Evolutionary conservation across 202 grass and related monocot species (phyloP).

Genomic region (Dendrocalamus latiflorus): DNA sequence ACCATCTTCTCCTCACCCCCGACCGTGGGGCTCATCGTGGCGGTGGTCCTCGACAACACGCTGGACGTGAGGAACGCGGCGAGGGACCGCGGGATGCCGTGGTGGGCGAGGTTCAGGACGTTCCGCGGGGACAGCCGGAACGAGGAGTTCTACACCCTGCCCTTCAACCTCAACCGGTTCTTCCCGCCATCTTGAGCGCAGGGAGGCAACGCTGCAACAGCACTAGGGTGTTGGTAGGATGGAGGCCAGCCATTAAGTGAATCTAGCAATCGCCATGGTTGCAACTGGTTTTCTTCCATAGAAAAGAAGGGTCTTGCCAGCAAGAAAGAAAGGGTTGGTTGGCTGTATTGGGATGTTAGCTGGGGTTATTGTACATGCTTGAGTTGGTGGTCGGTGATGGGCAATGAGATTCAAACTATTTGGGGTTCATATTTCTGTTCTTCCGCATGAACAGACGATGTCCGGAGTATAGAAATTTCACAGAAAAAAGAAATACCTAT

Average conservation of each 20-base stretch:
- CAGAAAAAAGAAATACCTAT: too few relatives aligned
- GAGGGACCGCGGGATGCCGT: conserved; percentile 78
- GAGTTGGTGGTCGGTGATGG: too few relatives aligned
- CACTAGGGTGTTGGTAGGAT: neutral
- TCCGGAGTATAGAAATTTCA: too few relatives aligned
- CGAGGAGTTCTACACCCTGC: conserved; percentile 80
- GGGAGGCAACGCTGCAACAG: neutral
- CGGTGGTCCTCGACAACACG: conserved; percentile 75
- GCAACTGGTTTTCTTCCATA: conserved; percentile 7
- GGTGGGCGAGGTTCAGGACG: conserved; percentile 78
- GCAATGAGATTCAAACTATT: too few relatives aligned
- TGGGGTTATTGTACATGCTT: too few relatives aligned
- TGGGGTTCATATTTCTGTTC: too few relatives aligned
- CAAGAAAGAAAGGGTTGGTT: too few relatives aligned
- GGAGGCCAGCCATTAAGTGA: neutral
- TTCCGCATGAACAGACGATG: too few relatives aligned
- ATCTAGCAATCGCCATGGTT: neutral
- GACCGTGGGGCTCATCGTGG: conserved; percentile 51
- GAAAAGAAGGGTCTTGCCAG: neutral
- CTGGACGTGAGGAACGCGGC: conserved; percentile 46
- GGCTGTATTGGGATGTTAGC: too few relatives aligned
- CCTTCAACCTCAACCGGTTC: conserved; percentile 80
- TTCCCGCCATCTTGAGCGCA: conserved; percentile 59
- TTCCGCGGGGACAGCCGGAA: conserved; percentile 73
- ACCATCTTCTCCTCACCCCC: conserved; percentile 72